These are phyloP conservation scores for Nelumbo lutea DNA, from an alignment of 164 flowering plant genomes.

Conservation along the genomic window DNA sequence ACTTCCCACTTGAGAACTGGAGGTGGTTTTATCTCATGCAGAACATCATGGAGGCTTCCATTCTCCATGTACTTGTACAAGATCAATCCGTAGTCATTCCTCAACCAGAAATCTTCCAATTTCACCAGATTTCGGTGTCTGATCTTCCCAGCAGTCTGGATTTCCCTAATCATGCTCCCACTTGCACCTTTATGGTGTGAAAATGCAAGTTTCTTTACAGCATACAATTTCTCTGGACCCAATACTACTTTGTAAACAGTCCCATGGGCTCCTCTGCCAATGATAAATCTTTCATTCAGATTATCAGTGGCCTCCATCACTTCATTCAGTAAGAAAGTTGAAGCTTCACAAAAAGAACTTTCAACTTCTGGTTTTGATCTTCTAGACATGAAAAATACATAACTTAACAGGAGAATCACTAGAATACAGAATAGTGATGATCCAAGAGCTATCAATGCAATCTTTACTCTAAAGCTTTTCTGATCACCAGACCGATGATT, in stretches of 20 bases:
- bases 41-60: conserved; percentile 73
- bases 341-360: conserved; percentile 37
- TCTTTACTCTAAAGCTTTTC: conserved; percentile 19
- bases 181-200: conserved; percentile 31
- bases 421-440: conserved; percentile 25
- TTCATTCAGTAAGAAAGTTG: conserved; percentile 39
- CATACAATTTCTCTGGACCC: conserved; percentile 39
- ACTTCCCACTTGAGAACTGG: conserved; percentile 38
- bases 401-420: conserved; percentile 27
- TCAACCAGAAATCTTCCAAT: conserved; percentile 65
- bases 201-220: conserved; percentile 59
- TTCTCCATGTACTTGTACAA: conserved; percentile 65
- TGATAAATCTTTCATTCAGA: conserved; percentile 42
- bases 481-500: conserved; percentile 9
- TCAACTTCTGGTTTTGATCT: conserved; percentile 19
- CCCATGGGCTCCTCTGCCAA: conserved; percentile 90
- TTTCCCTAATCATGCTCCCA: conserved; percentile 62
- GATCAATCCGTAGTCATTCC: conserved; percentile 60
- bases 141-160: conserved; percentile 56
- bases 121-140: conserved; percentile 37
- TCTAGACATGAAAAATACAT: conserved; percentile 13
- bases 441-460: conserved; percentile 42
- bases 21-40: conserved; percentile 40
- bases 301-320: conserved; percentile 66
- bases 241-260: conserved; percentile 56